Conservation (phyloP, 371 early-diverging fungal genomes). For the Rhizomucor pusillus region DNA sequence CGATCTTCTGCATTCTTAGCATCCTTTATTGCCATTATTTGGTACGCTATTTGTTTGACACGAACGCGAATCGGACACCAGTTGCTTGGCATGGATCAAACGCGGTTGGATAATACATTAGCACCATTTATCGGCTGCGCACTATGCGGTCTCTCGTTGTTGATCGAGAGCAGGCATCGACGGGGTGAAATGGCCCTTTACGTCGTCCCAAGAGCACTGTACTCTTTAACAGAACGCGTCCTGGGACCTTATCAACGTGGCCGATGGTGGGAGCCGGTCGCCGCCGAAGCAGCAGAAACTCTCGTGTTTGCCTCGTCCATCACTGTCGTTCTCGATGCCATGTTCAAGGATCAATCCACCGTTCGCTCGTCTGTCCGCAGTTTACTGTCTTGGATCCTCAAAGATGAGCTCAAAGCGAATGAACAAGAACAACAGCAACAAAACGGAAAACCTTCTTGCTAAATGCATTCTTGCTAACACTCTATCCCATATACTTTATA, state of each 20-base stretch:
- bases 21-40: slow-evolving; percentile 55
- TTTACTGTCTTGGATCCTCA: slow-evolving; percentile 54
- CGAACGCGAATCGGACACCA: slow-evolving; percentile 53
- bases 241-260: slow-evolving; percentile 37
- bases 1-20: slow-evolving; percentile 65
- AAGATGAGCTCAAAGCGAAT: slow-evolving; percentile 22
- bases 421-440: too few relatives aligned
- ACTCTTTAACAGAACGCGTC: slow-evolving; percentile 50
- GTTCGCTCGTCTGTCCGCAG: slow-evolving; percentile 53
- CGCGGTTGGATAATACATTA: slow-evolving; percentile 37
- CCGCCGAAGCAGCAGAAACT: slow-evolving; percentile 30
- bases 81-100: slow-evolving; percentile 30
- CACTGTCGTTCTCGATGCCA: slow-evolving; percentile 36
- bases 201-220: slow-evolving; percentile 57
- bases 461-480: too few relatives aligned
- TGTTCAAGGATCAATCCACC: slow-evolving; percentile 41
- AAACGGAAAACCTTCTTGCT: too few relatives aligned
- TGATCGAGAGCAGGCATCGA: slow-evolving; percentile 58
- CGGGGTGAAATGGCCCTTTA: slow-evolving; percentile 67
- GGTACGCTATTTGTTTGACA: slow-evolving; percentile 58
- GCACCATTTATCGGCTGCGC: slow-evolving; percentile 57
- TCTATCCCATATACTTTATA: too few relatives aligned
- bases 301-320: slow-evolving; percentile 41
- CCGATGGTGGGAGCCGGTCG: slow-evolving; percentile 32
- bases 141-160: slow-evolving; percentile 57